Conservation (phyloP, 2,329 filamentous ascomycete genomes). For the Ilyonectria mors-panacis region DNA sequence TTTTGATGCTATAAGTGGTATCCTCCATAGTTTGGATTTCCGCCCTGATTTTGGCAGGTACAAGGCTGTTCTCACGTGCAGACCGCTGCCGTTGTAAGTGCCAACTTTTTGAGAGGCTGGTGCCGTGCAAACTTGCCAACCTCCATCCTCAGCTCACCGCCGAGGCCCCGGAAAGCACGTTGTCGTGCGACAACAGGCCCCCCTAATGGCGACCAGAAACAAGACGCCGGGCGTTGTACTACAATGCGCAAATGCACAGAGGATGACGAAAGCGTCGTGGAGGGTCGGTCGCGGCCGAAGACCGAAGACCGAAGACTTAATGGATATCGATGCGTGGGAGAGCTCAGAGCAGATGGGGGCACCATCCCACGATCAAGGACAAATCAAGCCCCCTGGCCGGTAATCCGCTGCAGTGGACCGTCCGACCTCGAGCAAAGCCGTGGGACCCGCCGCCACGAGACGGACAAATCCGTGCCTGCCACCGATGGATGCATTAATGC, state of each 20-base stretch:
- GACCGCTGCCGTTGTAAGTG: constrained; percentile 15
- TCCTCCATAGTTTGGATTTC: not conserved
- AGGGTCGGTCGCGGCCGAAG: constrained; percentile 12
- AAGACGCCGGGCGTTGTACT: not conserved
- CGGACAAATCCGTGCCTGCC: constrained; percentile 5
- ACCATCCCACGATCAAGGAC: constrained; percentile 17
- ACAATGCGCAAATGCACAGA: not conserved
- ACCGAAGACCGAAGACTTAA: constrained; percentile 15
- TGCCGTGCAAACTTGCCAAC: constrained; percentile 2
- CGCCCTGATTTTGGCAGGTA: not conserved
- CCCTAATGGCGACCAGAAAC: not conserved
- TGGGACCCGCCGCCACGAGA: constrained; percentile 23
- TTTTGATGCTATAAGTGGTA: not conserved
- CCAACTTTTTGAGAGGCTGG: constrained; percentile 14
- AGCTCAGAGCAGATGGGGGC: constrained; percentile 7
- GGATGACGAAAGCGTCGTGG: constrained; percentile 4
- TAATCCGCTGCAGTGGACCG: constrained; percentile 26
- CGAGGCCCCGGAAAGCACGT: constrained; percentile 6
- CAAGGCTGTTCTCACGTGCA: constrained; percentile 13
- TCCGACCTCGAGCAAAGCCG: constrained; percentile 13
- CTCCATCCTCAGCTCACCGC: constrained; percentile 31
- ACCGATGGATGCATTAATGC: constrained; percentile 1
- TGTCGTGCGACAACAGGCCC: not conserved
- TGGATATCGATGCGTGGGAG: not conserved
- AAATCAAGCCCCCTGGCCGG: constrained; percentile 17